Base-by-base conservation (phyloP, 306 rosid species). In the Geum urbanum region DNA sequence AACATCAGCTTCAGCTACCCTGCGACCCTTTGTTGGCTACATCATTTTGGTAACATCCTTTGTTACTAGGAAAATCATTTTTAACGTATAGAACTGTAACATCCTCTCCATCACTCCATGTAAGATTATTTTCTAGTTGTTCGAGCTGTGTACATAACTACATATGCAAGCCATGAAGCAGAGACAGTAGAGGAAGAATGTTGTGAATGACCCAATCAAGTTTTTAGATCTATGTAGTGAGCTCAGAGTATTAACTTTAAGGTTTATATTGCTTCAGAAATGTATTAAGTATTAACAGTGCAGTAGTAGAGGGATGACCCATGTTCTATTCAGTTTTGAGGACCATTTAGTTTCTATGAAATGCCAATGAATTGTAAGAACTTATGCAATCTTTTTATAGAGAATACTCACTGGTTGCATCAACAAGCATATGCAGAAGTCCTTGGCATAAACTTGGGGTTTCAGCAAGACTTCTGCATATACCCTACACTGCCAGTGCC, bases 1-100 rank as follows among this genome's bases (percentile, higher is more conserved):
- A 2, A 62, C 79, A 7, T 91, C 97, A 5, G 58, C 65, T 65
- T 74, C 92, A 62, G 62, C 67, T 63, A 70, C 76, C 66, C 50
- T 86, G 74, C 80, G 47, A 57, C 92, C 95, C 47, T 74, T 82
- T 60, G 45, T 81, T 68, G 66, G 88, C 61, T 78, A 57, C 84
- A 67, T 86, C 64, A 13, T 86, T 76, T 45, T 91, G 62, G 60
- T 71, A 63, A 76, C 76, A 73, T 56, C 78, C 37, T 70, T 86
- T 11, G 80, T 81, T 51, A 18, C 76, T 27, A 76, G 79, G 70
- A 81, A 18, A 32, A 54, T 83, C 39, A 54, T 66, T 48, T 70
- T 69, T 61, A 54, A 15, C 71, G 22, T 74, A 49, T 84, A 80
- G 81, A 71, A 40, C 20, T 35, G 27, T 72, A 46, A 61, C 39